phyloP scores from a whole-genome alignment of 352 stramenopile genomes.

The Phytophthora quininea region DNA sequence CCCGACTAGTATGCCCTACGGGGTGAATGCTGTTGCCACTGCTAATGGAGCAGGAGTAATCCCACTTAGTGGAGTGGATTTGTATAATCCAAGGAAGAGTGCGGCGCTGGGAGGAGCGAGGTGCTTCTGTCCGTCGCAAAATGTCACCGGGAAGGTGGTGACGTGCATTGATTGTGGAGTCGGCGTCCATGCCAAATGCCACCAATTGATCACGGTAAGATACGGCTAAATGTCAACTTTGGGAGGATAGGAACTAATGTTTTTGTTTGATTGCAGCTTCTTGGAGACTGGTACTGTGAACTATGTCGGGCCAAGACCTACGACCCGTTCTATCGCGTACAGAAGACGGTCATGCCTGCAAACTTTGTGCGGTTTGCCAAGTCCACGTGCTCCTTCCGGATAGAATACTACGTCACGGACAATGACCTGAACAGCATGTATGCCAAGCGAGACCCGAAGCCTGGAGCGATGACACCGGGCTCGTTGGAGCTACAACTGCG shows the following conservation, averaged over 20 bases:
- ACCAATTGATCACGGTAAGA: constrained; percentile 65
- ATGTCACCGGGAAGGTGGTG: constrained; percentile 47
- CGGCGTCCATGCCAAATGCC: constrained; percentile 81
- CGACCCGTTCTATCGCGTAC: constrained; percentile 74
- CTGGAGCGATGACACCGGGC: constrained; percentile 59
- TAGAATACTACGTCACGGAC: constrained; percentile 77
- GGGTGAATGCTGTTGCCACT: constrained; percentile 1
- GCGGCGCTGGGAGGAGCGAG: constrained; percentile 47
- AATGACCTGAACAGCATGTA: constrained; percentile 80
- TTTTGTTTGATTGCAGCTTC: neutral
- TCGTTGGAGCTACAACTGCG: constrained; percentile 79
- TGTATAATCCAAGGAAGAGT: constrained; percentile 39
- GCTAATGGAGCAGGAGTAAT: constrained; percentile 23
- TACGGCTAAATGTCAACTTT: no score
- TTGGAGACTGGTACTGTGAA: constrained; percentile 68
- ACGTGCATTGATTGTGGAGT: constrained; percentile 57
- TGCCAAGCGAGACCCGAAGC: constrained; percentile 52
- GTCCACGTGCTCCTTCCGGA: constrained; percentile 44
- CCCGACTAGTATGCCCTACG: constrained; percentile 13
- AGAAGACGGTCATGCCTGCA: constrained; percentile 58
- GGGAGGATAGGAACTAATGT: neutral
- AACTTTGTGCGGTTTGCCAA: constrained; percentile 75
- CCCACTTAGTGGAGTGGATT: constrained; percentile 33
- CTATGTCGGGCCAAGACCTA: constrained; percentile 66
- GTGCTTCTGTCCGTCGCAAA: constrained; percentile 61